Evolutionary conservation across 768 basidiomycete genomes (phyloP).

Genomic region (Tricholoma sp.): DNA sequence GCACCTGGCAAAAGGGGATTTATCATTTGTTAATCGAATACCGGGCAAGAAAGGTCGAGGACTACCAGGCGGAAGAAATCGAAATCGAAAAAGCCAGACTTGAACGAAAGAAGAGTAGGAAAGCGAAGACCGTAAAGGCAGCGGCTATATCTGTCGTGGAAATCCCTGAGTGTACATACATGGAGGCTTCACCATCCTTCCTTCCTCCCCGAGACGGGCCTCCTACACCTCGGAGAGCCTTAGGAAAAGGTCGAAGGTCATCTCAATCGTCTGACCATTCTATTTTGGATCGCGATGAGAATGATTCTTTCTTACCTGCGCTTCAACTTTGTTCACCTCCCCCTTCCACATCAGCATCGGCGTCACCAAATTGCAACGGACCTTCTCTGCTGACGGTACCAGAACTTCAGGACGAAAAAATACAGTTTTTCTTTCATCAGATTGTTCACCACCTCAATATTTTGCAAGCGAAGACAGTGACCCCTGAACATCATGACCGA

Average conservation of each 20-base stretch:
- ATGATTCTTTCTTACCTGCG: constrained; percentile 4
- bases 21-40: constrained; percentile 89
- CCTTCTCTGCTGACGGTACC: constrained; percentile 56
- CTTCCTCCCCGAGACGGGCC: constrained; percentile 52
- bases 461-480: constrained; percentile 51
- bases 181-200: constrained; percentile 26
- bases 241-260: constrained; percentile 22
- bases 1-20: constrained; percentile 94
- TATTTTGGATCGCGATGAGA: not conserved
- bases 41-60: constrained; percentile 66
- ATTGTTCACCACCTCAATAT: constrained; percentile 75
- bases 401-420: constrained; percentile 64
- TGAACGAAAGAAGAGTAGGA: constrained; percentile 31
- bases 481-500: constrained; percentile 11
- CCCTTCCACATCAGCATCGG: constrained; percentile 21
- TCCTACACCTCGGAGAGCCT: constrained; percentile 59
- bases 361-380: constrained; percentile 20
- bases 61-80: constrained; percentile 69
- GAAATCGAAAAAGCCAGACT: constrained; percentile 29
- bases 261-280: constrained; percentile 18
- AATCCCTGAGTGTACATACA: constrained; percentile 19
- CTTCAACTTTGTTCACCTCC: constrained; percentile 15
- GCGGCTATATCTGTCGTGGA: constrained; percentile 13
- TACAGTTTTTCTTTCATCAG: constrained; percentile 84
- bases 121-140: constrained; percentile 19